phyloP scores from a whole-genome alignment of 805 yeast genomes.

The Kregervanrija delftensis region DNA sequence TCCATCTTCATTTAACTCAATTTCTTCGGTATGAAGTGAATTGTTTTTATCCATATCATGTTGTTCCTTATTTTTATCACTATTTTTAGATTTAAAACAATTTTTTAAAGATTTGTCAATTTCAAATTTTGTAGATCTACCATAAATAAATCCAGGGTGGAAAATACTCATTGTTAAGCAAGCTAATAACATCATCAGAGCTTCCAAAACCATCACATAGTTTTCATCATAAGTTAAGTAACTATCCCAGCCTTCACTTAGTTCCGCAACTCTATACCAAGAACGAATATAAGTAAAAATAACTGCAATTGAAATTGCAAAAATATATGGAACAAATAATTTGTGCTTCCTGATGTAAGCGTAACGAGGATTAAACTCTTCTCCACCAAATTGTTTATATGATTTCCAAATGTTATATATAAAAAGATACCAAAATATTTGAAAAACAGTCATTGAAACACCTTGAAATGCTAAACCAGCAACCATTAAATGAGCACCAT shows the following conservation, averaged over 20 bases:
- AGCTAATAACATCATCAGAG: conserved; percentile 47
- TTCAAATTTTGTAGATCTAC: neutral
- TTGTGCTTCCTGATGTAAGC: conserved; percentile 24
- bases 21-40: no score
- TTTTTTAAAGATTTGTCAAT: no score
- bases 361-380: conserved; percentile 29
- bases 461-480: conserved; percentile 75
- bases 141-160: conserved; percentile 52
- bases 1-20: no score
- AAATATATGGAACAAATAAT: neutral
- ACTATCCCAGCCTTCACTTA: conserved; percentile 68
- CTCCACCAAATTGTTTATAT: conserved; percentile 16
- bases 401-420: conserved; percentile 29
- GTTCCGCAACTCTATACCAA: conserved; percentile 61
- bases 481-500: conserved; percentile 44
- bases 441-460: conserved; percentile 52
- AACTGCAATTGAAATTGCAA: neutral
- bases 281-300: conserved; percentile 54
- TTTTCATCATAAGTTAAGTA: conserved; percentile 49
- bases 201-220: conserved; percentile 51
- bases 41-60: no score
- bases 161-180: conserved; percentile 38
- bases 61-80: no score
- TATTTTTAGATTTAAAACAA: no score
- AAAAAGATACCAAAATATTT: conserved; percentile 40